These are phyloP conservation scores for Pyrenochaeta sp. DNA, from an alignment of 2,329 filamentous ascomycete species.

Conservation along the genomic window DNA sequence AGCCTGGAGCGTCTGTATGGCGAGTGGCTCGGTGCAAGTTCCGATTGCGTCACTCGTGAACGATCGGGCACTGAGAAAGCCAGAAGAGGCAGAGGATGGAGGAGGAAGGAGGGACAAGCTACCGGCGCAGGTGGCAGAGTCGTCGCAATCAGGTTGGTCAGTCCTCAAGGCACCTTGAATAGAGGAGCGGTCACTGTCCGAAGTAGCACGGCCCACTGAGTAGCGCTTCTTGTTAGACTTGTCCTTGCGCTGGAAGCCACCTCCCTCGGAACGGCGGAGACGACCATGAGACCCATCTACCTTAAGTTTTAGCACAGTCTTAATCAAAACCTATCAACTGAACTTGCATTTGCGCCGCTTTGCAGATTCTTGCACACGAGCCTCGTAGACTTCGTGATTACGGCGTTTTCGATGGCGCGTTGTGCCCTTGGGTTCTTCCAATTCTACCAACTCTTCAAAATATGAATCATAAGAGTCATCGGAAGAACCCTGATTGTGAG, in stretches of 20 bases:
- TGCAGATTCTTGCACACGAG: conserved; percentile 27
- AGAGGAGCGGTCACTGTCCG: neutral
- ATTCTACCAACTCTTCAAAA: conserved; percentile 40
- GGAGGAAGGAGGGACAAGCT: conserved; percentile 3
- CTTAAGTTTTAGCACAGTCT: conserved; percentile 7
- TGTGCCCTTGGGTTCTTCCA: conserved; percentile 25
- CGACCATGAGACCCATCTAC: conserved; percentile 23
- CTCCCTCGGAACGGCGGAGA: conserved; percentile 38
- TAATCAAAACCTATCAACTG: neutral
- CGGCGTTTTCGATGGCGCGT: conserved; percentile 25
- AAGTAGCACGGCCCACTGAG: conserved; percentile 16
- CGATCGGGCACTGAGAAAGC: conserved; percentile 1
- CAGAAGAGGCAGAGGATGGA: conserved; percentile 14
- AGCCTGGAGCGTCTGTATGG: conserved; percentile 35
- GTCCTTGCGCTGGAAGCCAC: conserved; percentile 35
- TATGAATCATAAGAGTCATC: conserved; percentile 38
- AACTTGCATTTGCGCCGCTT: conserved; percentile 37
- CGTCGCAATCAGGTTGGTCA: conserved; percentile 23
- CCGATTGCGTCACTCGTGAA: conserved; percentile 9
- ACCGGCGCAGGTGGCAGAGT: conserved; percentile 2
- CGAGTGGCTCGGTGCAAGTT: conserved; percentile 26
- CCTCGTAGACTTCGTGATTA: conserved; percentile 40
- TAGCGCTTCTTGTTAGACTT: conserved; percentile 21
- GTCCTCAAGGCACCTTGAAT: conserved; percentile 3
- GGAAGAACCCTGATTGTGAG: conserved; percentile 16